Percentiles rank a stretch among this genome's conserved stretches.
Evolutionary conservation across 2,329 filamentous ascomycete genomes (phyloP).

Genomic region (Hymenoscyphus salicellus): DNA sequence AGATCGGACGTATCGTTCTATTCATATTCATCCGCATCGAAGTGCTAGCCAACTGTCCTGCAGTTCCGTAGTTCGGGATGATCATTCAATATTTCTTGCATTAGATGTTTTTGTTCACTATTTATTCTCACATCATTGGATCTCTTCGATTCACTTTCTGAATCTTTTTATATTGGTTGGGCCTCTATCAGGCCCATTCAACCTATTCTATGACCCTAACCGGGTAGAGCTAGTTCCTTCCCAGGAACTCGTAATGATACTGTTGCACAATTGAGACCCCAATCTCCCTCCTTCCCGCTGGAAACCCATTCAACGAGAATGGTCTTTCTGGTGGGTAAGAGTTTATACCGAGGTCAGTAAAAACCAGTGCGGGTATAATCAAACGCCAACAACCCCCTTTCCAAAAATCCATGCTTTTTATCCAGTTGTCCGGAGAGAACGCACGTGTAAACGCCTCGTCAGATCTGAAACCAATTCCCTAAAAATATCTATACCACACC

Average conservation of each 20-base stretch:
- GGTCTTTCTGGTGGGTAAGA: not conserved
- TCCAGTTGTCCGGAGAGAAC: conserved; percentile 6
- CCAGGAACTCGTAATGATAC: conserved; percentile 4
- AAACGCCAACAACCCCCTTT: conserved; percentile 17
- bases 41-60: too few species aligned
- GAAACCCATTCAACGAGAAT: conserved; percentile 3
- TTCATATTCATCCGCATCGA: too few species aligned
- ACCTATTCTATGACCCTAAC: conserved; percentile 7
- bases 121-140: not conserved
- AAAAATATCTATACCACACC: not conserved
- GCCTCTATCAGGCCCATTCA: conserved; percentile 6
- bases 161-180: conserved; percentile 7
- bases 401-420: conserved; percentile 16
- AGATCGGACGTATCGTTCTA: too few species aligned
- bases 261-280: conserved; percentile 11
- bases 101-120: too few species aligned
- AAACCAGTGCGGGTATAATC: conserved; percentile 20
- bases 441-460: conserved; percentile 12
- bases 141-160: not conserved
- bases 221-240: not conserved
- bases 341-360: conserved; percentile 1
- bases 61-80: too few species aligned
- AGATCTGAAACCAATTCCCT: conserved; percentile 5
- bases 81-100: too few species aligned
- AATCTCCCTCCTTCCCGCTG: conserved; percentile 5